Percentiles rank a stretch among this genome's conserved stretches.
These are phyloP conservation scores for Neopestalotiopsis clavispora DNA, from an alignment of 2,329 filamentous ascomycete genomes.

Conservation along the genomic window DNA sequence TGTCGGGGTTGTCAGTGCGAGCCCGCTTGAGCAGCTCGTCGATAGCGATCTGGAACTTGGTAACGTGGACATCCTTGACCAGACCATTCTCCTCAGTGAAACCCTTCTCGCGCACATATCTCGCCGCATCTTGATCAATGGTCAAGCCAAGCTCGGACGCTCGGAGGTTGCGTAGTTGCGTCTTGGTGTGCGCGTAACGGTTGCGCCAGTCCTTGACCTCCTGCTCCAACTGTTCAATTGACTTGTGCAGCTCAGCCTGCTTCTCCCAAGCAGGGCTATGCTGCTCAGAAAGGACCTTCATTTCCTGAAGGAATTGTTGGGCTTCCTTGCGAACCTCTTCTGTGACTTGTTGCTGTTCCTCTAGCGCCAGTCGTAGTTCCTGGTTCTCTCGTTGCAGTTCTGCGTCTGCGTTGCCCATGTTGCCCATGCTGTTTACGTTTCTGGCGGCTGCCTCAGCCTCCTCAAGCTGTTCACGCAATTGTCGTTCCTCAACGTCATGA, in stretches of 20 bases:
- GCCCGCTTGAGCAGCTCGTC: slow-evolving; percentile 86
- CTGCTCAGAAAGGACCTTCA: slow-evolving; percentile 83
- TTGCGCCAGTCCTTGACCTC: slow-evolving; percentile 91
- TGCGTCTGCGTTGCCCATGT: slow-evolving; percentile 44
- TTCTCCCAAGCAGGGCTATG: slow-evolving; percentile 80
- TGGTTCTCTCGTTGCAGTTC: slow-evolving; percentile 73
- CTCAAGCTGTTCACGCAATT: slow-evolving; percentile 68
- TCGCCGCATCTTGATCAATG: slow-evolving; percentile 72
- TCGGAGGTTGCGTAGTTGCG: slow-evolving; percentile 81
- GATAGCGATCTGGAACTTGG: slow-evolving; percentile 91
- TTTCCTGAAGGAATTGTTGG: slow-evolving; percentile 82
- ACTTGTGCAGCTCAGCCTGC: slow-evolving; percentile 77
- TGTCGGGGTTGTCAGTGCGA: slow-evolving; percentile 72
- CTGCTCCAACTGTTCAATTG: slow-evolving; percentile 76
- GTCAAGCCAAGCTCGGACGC: slow-evolving; percentile 79
- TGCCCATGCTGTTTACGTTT: slow-evolving; percentile 15
- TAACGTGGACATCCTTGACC: slow-evolving; percentile 90
- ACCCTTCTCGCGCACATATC: slow-evolving; percentile 67
- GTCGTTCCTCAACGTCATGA: slow-evolving; percentile 66
- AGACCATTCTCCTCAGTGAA: slow-evolving; percentile 76
- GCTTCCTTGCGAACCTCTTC: slow-evolving; percentile 88
- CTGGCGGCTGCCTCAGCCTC: slow-evolving; percentile 46
- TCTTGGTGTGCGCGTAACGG: slow-evolving; percentile 86
- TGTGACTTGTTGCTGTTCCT: slow-evolving; percentile 80
- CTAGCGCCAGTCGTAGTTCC: slow-evolving; percentile 66